Base-by-base conservation (phyloP, 1,284 basidiomycete species). In the Leccinum pachyderme region DNA sequence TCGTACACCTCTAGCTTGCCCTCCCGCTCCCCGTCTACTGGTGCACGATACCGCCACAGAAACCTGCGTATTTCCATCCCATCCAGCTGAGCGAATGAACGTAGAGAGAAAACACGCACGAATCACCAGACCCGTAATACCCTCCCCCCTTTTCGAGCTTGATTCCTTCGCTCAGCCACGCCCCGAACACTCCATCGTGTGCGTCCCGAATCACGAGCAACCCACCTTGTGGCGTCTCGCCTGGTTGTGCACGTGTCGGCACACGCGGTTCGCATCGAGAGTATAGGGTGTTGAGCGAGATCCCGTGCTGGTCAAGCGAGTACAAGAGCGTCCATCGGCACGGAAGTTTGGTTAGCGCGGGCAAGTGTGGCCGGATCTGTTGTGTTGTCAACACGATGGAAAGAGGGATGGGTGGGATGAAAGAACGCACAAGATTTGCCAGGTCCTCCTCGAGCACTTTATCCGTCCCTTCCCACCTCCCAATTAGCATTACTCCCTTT, bases 301-400 rank as follows among this genome's bases (percentile, higher is more conserved):
- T 94, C 0, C 96, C 96, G 61, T 98, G 92, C 69, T 98, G 95
- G 65, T 99, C 96, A 15, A 97, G 77, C 9, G 93, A 95, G 73
- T 98, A 98, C 1, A 98, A 73, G 3, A 98, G 77, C 1, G 82
- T 82, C 96, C 96, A 98, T n/a, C 79, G 75, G 6, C 80, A 78
- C 0, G 90, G 81, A 5, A 98, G 81, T 4, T 91, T 86, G 15
- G 88, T 81, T 15, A 97, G 80, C 0, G 93, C 85, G 0, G 96
- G 93, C 1, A 98, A 76, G 58, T 84, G 76, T 0, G 81, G 72
- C 0, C 89, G 84, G 8, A 95, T 73, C 91, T 94, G 8, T 9
- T n/a, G 13, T 7, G 15, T 1, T 25, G 28, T 55, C 18, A 28
- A 5, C 15, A n/a, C 8, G 8, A 6, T 8, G 24, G 15, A 45